These are phyloP conservation scores for Trichoderma gamsii DNA, from an alignment of 495 filamentous ascomycete genomes.

Conservation along the genomic window DNA sequence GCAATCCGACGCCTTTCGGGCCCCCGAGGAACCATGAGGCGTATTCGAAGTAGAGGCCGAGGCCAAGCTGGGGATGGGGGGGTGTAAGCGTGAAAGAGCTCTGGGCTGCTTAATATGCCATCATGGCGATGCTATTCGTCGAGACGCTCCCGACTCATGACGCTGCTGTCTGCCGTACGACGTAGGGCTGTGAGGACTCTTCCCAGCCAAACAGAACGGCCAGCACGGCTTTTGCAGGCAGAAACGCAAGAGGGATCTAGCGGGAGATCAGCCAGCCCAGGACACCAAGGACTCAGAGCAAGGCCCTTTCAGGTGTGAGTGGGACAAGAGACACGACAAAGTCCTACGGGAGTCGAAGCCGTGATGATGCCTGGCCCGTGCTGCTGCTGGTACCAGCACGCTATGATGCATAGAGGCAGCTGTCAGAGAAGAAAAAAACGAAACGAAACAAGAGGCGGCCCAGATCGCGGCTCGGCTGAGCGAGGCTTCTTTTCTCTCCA, in stretches of 20 bases:
- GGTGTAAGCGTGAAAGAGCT: background rate
- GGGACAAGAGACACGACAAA: background rate
- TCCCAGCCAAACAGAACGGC: background rate
- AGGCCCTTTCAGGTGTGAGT: background rate
- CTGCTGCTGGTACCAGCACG: too few relatives aligned
- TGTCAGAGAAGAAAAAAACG: background rate
- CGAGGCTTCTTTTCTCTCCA: background rate
- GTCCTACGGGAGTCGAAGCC: too few relatives aligned
- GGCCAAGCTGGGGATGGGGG: background rate
- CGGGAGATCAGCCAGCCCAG: too few relatives aligned
- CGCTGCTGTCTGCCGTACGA: background rate
- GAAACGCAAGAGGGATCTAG: too few relatives aligned
- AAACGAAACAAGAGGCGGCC: background rate
- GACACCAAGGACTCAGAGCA: background rate
- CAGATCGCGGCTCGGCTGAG: background rate
- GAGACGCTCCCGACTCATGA: background rate
- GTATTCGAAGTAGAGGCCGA: background rate
- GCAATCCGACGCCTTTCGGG: background rate
- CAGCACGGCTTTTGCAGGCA: background rate
- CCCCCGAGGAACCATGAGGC: background rate
- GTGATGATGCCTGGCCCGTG: too few relatives aligned
- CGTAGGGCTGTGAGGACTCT: background rate
- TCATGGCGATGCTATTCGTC: background rate
- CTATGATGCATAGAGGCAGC: background rate
- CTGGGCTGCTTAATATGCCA: background rate